Evolutionary conservation across 2,329 filamentous ascomycete species (phyloP), one percentile per base, ranked within the genome.

Genomic region (Macrophomina phaseolina): DNA sequence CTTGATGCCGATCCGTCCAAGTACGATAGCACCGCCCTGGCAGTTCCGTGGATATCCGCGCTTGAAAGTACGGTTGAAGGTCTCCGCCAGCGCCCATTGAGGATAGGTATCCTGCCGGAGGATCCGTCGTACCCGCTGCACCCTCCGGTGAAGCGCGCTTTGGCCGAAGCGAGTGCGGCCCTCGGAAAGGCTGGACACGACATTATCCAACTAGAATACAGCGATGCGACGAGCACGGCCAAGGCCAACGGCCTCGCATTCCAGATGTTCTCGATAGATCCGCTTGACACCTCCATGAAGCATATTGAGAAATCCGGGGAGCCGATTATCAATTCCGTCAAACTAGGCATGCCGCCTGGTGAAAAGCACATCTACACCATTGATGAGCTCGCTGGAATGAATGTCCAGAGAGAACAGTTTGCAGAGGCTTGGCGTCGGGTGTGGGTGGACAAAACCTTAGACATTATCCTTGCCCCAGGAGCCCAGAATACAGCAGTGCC

Each of bases 1-100:
- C 77, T 89, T 2, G 80, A 78, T 64, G 73, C 80, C 1, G 71
- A 83, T 67, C 88, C 88, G 0, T 90, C 87, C 87, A 11, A 23
- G 11, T 62, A 66, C 34, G 85, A 87, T 48, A 71, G 75, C 0
- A 75, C 76, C 0, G 79, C 77, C 0, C 60, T 81, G 0, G 77
- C 79, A 5, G 73, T 81, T 0, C 83, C 84, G 0, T 88, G 85
- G 85, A 76, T 80, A 23, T 49, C 30, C 12, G 36, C 28, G 3
- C 51, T 42, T 28, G 63, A 52, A 5, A 32, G 18, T 16, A 40
- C 51, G 2, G 28, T 48, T 8, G 55, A 46, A 12, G 46, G 52
- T 5, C 28, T 61, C 8, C 34, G 18, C 18, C 38, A 53, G 5
- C 67, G 69, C 7, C 74, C 58, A 3, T 16, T 66, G 55, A 62